Base-by-base conservation (phyloP, 352 stramenopile species). In the Phytophthora tentaculata region DNA sequence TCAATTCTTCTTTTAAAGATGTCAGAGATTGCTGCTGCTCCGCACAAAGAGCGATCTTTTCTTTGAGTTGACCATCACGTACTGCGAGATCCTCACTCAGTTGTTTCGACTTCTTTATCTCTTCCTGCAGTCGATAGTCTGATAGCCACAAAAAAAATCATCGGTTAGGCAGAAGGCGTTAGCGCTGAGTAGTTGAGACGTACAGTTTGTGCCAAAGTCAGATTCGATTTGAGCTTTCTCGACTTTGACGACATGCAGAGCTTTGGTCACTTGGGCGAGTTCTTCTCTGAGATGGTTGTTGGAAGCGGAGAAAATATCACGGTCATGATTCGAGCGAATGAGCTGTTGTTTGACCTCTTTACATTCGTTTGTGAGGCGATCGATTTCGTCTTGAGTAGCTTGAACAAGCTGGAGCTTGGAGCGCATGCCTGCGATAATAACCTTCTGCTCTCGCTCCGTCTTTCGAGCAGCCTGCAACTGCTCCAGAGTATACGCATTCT, bases 261-360 rank as follows among this genome's bases (percentile, higher is more conserved):
- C 74, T 64, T 86, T 89, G n/a, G 71, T 84, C 32, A 92, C 80
- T 57, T 92, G 72, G 13, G 70, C 72, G 19, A 92, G 69, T 50
- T 91, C 82, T 54, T 94, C 83, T n/a, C 90, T 92, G 10, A 90
- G 60, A 58, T 90, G 80, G 59, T 89, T 89, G 53, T 92, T 91
- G 0, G 82, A 88, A 5, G 83, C 83, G n/a, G 80, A 91, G 24
- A 89, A 90, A 32, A 90, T 89, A 50, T 92, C 80, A 44, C 83
- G 82, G 48, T 94, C 83, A 59, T 94, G 80, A 63, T 90, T 88
- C 5, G 82, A 88, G 5, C 76, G 76, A 17, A 88, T 71, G 20
- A 93, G 80, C 28, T 91, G 75, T 70, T 90, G 76, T 62, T 86
- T 89, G 37, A 83, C 56, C 44, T 91, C 83, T 37, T 90, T 90